Evolutionary conservation across 257 asterid species (phyloP).

Genomic region (Euphrasia confusa): DNA sequence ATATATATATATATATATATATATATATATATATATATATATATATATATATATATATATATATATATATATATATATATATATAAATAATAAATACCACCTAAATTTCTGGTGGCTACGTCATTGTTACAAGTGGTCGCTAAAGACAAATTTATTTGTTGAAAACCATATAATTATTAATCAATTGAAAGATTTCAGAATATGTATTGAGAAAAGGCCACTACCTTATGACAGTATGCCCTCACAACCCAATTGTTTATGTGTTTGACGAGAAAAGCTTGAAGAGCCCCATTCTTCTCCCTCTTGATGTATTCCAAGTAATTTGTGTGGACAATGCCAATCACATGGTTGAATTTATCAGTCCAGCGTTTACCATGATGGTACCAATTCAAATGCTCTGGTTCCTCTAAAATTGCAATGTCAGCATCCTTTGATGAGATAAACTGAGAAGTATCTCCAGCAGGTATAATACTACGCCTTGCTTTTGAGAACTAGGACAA

Average conservation of each 20-base stretch:
- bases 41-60: too few relatives aligned
- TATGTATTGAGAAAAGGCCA: neutral
- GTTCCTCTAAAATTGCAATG: constrained; percentile 96
- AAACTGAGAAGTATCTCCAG: constrained; percentile 90
- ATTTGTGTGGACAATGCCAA: constrained; percentile 92
- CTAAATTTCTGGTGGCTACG: too few relatives aligned
- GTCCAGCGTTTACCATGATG: constrained; percentile 99
- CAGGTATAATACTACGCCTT: constrained; percentile 91
- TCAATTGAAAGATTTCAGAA: too few relatives aligned
- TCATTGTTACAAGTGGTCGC: too few relatives aligned
- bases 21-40: too few relatives aligned
- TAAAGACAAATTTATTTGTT: too few relatives aligned
- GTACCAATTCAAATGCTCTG: constrained; percentile 98
- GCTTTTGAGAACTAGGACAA: constrained; percentile 55
- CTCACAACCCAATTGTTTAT: constrained; percentile 86
- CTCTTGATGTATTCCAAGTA: constrained; percentile 98
- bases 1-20: too few relatives aligned
- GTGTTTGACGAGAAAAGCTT: constrained; percentile 89
- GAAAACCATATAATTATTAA: too few relatives aligned
- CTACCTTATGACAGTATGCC: constrained; percentile 92
- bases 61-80: too few relatives aligned
- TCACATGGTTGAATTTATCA: constrained; percentile 93
- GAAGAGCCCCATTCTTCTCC: constrained; percentile 94
- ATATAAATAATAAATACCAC: too few relatives aligned
- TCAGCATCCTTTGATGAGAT: constrained; percentile 91